These are phyloP conservation scores for Nothophoma quercina DNA, from an alignment of 2,329 filamentous ascomycete species.

Conservation along the genomic window DNA sequence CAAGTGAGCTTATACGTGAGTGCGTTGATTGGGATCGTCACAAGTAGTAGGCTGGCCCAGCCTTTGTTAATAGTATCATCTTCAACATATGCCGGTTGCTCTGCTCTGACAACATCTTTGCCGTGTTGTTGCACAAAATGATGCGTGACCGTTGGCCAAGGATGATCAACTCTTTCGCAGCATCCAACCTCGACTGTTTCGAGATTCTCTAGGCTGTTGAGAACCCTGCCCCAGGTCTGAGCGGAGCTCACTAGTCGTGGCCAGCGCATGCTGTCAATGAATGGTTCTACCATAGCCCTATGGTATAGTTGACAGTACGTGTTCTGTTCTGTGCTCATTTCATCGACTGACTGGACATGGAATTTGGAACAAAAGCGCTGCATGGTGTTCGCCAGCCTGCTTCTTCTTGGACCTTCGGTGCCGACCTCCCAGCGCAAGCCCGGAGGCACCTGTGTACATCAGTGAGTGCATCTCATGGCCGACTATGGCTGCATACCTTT, in stretches of 20 bases:
- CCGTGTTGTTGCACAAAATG: neutral
- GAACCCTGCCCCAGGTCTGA: neutral
- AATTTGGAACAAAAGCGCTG: constrained; percentile 10
- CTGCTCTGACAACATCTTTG: neutral
- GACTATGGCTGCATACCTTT: neutral
- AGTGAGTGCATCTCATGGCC: neutral
- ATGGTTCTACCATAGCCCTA: neutral
- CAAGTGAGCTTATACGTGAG: constrained; percentile 15
- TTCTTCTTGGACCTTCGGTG: constrained; percentile 7
- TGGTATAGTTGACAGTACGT: neutral
- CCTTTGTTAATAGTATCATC: constrained; percentile 21
- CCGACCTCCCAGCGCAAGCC: constrained; percentile 23
- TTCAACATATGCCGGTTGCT: constrained; percentile 14
- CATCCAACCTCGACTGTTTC: neutral
- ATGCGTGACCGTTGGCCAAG: neutral
- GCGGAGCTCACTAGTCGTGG: neutral
- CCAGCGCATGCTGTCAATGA: neutral
- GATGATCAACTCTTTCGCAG: neutral
- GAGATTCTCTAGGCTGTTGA: neutral
- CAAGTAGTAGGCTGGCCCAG: constrained; percentile 22
- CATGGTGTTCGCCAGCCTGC: constrained; percentile 12
- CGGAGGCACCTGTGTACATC: constrained; percentile 21
- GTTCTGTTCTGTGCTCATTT: neutral
- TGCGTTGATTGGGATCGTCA: constrained; percentile 7
- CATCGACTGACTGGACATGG: neutral